Conservation (phyloP, 768 basidiomycete species). For the Tephrocybe sp. region DNA sequence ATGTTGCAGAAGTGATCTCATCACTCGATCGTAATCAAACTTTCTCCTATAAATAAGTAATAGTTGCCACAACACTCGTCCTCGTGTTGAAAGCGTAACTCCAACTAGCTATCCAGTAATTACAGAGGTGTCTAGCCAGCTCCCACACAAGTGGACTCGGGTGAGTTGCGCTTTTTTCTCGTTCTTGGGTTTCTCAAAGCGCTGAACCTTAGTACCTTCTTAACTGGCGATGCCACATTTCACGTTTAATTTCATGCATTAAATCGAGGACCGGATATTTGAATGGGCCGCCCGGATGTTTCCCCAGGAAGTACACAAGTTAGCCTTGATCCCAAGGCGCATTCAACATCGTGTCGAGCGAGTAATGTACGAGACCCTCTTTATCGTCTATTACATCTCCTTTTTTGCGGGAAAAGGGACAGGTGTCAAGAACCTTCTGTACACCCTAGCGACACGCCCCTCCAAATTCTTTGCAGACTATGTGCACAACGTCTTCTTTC, state of each 20-base stretch:
- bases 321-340: not conserved
- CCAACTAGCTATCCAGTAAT: too few species aligned
- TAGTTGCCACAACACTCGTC: too few species aligned
- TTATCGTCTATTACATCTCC: not conserved
- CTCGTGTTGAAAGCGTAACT: too few species aligned
- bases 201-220: too few species aligned
- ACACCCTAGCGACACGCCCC: not conserved
- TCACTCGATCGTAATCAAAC: too few species aligned
- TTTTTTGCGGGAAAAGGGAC: not conserved
- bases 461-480: not conserved
- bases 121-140: too few species aligned
- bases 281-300: not conserved
- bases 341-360: not conserved
- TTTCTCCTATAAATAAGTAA: too few species aligned
- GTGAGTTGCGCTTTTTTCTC: too few species aligned
- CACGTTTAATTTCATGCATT: not conserved
- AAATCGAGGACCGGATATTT: not conserved
- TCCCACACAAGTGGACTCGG: too few species aligned
- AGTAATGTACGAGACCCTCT: not conserved
- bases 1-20: too few species aligned
- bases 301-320: not conserved
- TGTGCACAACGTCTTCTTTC: not conserved
- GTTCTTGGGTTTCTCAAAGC: too few species aligned
- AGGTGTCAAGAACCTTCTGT: not conserved
- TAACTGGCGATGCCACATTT: too few species aligned